Evolutionary conservation across 1,284 basidiomycete genomes (phyloP).

Genomic region (Mycosarcoma maydis): DNA sequence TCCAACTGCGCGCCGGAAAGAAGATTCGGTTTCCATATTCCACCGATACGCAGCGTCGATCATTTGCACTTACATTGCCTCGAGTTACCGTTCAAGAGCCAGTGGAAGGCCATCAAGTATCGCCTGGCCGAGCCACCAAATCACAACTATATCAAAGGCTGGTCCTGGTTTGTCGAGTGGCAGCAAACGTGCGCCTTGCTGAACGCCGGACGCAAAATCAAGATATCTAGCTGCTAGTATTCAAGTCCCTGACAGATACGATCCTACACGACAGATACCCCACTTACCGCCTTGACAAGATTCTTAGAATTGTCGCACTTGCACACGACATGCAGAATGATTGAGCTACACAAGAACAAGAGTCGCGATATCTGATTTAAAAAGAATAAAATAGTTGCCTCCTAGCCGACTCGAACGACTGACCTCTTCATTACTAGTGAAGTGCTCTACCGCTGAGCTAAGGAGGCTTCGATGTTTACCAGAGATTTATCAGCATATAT

Average conservation of each 20-base stretch:
- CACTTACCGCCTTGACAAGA: no score
- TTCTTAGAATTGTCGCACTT: no score
- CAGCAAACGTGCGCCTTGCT: slow-evolving; percentile 75
- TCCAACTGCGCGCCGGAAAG: slow-evolving; percentile 40
- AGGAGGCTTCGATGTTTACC: slow-evolving; percentile 33
- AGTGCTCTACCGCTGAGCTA: slow-evolving; percentile 56
- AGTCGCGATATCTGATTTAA: no score
- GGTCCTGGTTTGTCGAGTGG: slow-evolving; percentile 80
- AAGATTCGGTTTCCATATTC: slow-evolving; percentile 70
- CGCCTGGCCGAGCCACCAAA: slow-evolving; percentile 67
- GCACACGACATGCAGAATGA: no score
- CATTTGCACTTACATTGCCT: slow-evolving; percentile 84
- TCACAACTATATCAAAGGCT: slow-evolving; percentile 73
- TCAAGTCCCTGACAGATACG: no score
- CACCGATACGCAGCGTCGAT: slow-evolving; percentile 80
- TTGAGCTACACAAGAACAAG: no score
- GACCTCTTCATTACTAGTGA: slow-evolving; percentile 56
- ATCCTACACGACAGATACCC: no score
- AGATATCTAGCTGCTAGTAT: slow-evolving; percentile 67
- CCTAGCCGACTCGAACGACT: slow-evolving; percentile 55
- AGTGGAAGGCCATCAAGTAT: slow-evolving; percentile 72
- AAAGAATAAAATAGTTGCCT: slow-evolving; percentile 28
- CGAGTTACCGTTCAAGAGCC: slow-evolving; percentile 74
- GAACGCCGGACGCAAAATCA: slow-evolving; percentile 71
- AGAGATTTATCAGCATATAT: no score